These are phyloP conservation scores for Marasmius sp. DNA, from an alignment of 1,284 basidiomycete genomes.

Conservation along the genomic window DNA sequence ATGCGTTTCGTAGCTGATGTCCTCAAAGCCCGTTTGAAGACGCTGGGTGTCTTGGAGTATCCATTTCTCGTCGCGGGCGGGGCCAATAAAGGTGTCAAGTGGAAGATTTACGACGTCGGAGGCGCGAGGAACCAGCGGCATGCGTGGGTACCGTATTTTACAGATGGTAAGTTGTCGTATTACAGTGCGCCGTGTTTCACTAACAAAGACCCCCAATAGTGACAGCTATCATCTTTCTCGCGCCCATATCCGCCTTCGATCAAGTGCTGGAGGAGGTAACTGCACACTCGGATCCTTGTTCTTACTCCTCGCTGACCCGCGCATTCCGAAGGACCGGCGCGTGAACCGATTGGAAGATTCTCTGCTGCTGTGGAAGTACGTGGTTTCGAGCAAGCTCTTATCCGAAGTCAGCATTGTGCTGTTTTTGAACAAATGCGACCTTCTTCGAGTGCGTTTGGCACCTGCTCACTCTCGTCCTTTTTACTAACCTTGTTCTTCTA, in stretches of 20 bases:
- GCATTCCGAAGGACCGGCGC: slow-evolving; percentile 49
- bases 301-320: slow-evolving; percentile 7
- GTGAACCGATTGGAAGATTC: slow-evolving; percentile 80
- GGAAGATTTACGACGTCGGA: slow-evolving; percentile 83
- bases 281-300: neutral
- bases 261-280: slow-evolving; percentile 73
- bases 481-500: slow-evolving; percentile 10
- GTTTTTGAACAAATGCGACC: slow-evolving; percentile 78
- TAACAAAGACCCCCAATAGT: slow-evolving; percentile 39
- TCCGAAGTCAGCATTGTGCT: slow-evolving; percentile 70
- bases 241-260: slow-evolving; percentile 81
- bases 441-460: slow-evolving; percentile 53
- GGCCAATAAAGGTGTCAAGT: slow-evolving; percentile 60
- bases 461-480: slow-evolving; percentile 5
- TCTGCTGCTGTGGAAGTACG: slow-evolving; percentile 64
- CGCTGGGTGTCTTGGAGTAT: slow-evolving; percentile 76
- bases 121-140: slow-evolving; percentile 73
- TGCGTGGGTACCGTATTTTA: slow-evolving; percentile 83
- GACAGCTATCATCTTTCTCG: slow-evolving; percentile 81
- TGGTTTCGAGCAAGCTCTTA: slow-evolving; percentile 69
- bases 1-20: slow-evolving; percentile 57
- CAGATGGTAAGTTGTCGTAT: slow-evolving; percentile 54
- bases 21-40: slow-evolving; percentile 68
- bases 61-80: slow-evolving; percentile 62
- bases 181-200: neutral